Conservation (phyloP, 345 rosid species). For the Citrus maxima region DNA sequence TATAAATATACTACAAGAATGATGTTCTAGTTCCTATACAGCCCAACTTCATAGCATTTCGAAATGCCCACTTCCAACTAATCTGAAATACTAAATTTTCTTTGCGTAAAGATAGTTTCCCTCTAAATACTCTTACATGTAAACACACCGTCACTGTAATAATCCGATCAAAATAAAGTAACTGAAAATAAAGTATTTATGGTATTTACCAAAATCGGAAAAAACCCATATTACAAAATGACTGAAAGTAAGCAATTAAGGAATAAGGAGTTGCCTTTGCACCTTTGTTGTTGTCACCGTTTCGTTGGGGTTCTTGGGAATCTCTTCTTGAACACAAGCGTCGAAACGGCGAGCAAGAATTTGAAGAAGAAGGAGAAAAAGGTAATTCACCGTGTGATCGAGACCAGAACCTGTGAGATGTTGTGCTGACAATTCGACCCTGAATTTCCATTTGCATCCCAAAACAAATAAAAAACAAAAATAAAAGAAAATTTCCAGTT, state of each 20-base stretch:
- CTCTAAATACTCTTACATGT: background rate
- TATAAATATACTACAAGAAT: background rate
- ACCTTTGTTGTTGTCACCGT: conserved; percentile 35
- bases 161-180: background rate
- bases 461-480: background rate
- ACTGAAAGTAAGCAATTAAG: background rate
- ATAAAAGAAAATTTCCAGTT: conserved; percentile 2
- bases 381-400: background rate
- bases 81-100: background rate
- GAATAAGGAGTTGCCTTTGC: background rate
- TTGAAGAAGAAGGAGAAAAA: conserved; percentile 5
- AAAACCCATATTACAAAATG: background rate
- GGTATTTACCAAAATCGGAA: background rate
- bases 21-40: background rate
- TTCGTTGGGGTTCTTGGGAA: conserved; percentile 33
- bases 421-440: conserved; percentile 27
- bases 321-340: conserved; percentile 43
- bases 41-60: background rate
- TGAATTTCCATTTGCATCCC: conserved; percentile 44
- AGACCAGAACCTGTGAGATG: conserved; percentile 12
- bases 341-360: conserved; percentile 13
- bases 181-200: background rate
- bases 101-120: background rate
- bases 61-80: background rate
- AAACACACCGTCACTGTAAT: background rate